Conservation (phyloP, 2,329 filamentous ascomycete species). For the Colletotrichum viniferum region DNA sequence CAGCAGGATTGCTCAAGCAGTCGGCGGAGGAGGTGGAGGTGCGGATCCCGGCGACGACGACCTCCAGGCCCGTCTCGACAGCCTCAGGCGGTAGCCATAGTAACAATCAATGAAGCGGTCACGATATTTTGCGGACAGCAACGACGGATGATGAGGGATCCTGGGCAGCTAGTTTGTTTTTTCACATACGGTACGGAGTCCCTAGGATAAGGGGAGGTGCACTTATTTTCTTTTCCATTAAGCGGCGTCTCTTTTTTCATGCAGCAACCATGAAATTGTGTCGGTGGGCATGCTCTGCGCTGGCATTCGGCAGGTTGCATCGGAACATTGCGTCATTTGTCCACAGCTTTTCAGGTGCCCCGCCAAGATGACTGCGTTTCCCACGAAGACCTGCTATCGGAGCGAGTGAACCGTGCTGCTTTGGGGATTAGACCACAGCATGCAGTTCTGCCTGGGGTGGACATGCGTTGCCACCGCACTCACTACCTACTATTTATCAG, state of each 20-base stretch:
- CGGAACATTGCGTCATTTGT: slow-evolving; percentile 12
- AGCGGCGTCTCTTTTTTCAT: background rate
- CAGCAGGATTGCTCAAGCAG: slow-evolving; percentile 81
- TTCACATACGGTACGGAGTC: slow-evolving; percentile 10
- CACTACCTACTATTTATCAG: background rate
- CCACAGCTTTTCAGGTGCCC: background rate
- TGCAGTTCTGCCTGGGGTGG: background rate
- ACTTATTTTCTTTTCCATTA: background rate
- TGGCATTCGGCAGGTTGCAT: background rate
- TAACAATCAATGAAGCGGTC: background rate
- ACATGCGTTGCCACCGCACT: background rate
- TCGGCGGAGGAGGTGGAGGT: slow-evolving; percentile 69
- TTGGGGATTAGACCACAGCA: background rate
- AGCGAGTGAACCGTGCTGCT: background rate
- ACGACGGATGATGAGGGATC: background rate
- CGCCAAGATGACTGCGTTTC: background rate
- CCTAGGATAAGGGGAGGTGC: slow-evolving; percentile 6
- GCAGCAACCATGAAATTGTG: background rate
- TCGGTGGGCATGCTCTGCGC: background rate
- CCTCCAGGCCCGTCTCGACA: slow-evolving; percentile 90
- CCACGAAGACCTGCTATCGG: background rate
- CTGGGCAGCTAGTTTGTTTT: slow-evolving; percentile 14
- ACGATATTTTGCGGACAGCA: background rate
- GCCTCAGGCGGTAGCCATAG: slow-evolving; percentile 64
- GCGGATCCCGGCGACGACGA: slow-evolving; percentile 81